A percentile compares a stretch with the other conserved stretches of the same genome.
These are phyloP conservation scores for Trametes polyzona DNA, from an alignment of 1,284 basidiomycete genomes.

Conservation along the genomic window DNA sequence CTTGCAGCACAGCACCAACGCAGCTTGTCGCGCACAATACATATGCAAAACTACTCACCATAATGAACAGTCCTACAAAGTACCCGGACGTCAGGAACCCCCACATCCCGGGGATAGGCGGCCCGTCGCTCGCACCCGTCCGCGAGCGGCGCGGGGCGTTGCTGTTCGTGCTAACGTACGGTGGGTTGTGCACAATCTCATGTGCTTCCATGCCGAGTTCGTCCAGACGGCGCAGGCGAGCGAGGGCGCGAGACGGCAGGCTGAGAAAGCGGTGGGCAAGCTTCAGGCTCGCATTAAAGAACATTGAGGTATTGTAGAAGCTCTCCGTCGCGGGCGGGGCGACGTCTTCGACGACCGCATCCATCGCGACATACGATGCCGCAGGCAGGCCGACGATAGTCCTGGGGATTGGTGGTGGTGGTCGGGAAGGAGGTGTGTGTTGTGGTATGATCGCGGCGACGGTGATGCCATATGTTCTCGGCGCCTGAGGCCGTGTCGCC, in stretches of 20 bases:
- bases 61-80: slow-evolving; percentile 61
- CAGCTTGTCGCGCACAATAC: too few species aligned
- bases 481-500: neutral
- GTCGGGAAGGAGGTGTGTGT: neutral
- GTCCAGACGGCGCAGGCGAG: slow-evolving; percentile 45
- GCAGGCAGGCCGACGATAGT: neutral
- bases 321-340: slow-evolving; percentile 7
- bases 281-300: slow-evolving; percentile 31
- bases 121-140: neutral
- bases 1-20: too few species aligned
- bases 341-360: slow-evolving; percentile 1
- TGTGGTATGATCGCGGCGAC: too few species aligned
- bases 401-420: neutral
- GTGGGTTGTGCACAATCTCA: slow-evolving; percentile 2
- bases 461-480: neutral
- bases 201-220: slow-evolving; percentile 23
- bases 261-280: slow-evolving; percentile 44
- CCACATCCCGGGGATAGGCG: slow-evolving; percentile 59
- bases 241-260: slow-evolving; percentile 47
- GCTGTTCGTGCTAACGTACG: neutral
- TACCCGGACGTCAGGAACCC: slow-evolving; percentile 74
- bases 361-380: neutral
- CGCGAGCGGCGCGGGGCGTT: slow-evolving; percentile 7
- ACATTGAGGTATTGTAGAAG: slow-evolving; percentile 22
- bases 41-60: too few species aligned